phyloP scores from a whole-genome alignment of 495 filamentous ascomycete genomes.

The Parachaetomium inaequale region DNA sequence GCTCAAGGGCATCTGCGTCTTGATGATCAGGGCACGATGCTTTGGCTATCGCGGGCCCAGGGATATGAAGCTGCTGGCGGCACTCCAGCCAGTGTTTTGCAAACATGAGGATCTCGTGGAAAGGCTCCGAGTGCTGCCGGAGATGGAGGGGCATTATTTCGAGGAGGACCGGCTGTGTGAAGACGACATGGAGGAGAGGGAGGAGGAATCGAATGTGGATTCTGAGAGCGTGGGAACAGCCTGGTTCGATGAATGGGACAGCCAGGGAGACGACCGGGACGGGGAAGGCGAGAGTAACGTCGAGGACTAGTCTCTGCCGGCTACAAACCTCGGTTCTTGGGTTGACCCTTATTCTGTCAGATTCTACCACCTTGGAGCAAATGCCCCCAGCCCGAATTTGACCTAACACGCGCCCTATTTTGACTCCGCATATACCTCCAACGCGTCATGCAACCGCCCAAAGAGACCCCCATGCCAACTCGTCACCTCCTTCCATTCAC shows the following conservation, averaged over 20 bases:
- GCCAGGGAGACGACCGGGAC: no score
- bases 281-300: no score
- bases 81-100: not conserved
- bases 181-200: no score
- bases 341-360: no score
- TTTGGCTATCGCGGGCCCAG: not conserved
- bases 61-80: not conserved
- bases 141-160: not conserved
- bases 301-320: no score
- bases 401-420: no score
- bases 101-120: not conserved
- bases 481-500: slow-evolving; percentile 50
- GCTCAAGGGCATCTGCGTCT: not conserved
- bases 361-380: no score
- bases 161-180: not conserved
- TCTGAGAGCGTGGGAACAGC: no score
- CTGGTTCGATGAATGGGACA: no score
- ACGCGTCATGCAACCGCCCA: slow-evolving; percentile 44
- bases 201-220: not conserved
- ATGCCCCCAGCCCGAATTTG: no score
- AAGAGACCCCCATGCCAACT: slow-evolving; percentile 52
- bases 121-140: not conserved
- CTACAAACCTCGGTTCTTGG: no score
- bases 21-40: not conserved
- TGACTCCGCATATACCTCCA: no score